These are phyloP conservation scores for Colletotrichum sp. DNA, from an alignment of 2,329 filamentous ascomycete species.

Conservation along the genomic window DNA sequence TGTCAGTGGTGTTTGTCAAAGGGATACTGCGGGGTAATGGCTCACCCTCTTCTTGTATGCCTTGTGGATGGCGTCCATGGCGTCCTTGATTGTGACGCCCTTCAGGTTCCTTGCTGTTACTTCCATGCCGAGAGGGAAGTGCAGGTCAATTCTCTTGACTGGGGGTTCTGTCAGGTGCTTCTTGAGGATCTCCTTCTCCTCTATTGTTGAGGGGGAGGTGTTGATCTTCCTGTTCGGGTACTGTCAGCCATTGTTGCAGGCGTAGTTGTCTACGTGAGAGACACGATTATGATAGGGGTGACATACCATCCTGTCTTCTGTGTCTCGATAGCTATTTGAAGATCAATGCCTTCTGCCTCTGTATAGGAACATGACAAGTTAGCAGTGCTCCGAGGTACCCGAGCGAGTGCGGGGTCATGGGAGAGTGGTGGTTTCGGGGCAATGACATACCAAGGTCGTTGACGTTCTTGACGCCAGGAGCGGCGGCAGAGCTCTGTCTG, in stretches of 20 bases:
- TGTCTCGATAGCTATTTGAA: slow-evolving; percentile 80
- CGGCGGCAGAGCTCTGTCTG: slow-evolving; percentile 74
- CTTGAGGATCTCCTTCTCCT: slow-evolving; percentile 86
- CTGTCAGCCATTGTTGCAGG: neutral
- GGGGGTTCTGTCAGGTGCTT: slow-evolving; percentile 79
- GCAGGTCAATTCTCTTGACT: slow-evolving; percentile 92
- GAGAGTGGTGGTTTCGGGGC: neutral
- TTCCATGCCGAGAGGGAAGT: slow-evolving; percentile 87
- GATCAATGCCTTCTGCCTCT: slow-evolving; percentile 77
- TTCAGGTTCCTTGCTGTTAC: slow-evolving; percentile 90
- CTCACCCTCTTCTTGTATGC: slow-evolving; percentile 94
- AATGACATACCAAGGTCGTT: slow-evolving; percentile 78
- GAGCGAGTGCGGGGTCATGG: neutral
- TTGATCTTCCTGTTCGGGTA: slow-evolving; percentile 81
- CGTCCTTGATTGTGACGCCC: slow-evolving; percentile 97
- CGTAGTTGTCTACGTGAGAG: neutral
- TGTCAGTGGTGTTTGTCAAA: neutral
- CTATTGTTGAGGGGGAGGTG: slow-evolving; percentile 76
- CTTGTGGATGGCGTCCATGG: slow-evolving; percentile 93
- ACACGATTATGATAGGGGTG: neutral
- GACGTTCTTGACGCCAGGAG: slow-evolving; percentile 80
- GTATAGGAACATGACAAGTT: slow-evolving; percentile 8
- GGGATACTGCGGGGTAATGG: neutral
- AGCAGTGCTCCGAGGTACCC: slow-evolving; percentile 3
- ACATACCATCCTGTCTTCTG: slow-evolving; percentile 88